Evolutionary conservation across 176 grass and related monocot genomes (phyloP).

Genomic region (Cymbopogon citratus): DNA sequence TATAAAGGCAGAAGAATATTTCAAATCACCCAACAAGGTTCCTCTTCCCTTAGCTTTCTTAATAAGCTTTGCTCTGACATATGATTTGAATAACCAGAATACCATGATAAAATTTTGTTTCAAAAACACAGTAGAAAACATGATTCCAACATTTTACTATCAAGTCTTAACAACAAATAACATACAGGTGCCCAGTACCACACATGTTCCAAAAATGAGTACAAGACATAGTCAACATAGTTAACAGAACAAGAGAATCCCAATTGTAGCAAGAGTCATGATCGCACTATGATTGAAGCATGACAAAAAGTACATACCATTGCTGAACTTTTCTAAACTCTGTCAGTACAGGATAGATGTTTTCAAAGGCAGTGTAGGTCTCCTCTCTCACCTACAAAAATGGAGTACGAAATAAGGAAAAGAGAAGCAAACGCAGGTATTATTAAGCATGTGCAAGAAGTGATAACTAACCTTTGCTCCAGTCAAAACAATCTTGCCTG

Average conservation of each 20-base stretch:
- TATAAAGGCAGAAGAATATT: not conserved
- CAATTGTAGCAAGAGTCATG: not conserved
- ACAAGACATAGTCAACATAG: not conserved
- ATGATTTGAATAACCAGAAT: not conserved
- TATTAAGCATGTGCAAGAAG: not conserved
- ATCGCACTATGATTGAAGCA: not conserved
- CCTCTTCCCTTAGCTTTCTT: not conserved
- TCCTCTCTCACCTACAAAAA: slow-evolving; percentile 82
- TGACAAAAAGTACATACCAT: slow-evolving; percentile 52
- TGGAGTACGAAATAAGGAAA: not conserved
- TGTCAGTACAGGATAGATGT: slow-evolving; percentile 85
- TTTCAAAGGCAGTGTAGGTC: slow-evolving; percentile 94
- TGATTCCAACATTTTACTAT: not conserved
- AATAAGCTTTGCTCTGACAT: not conserved
- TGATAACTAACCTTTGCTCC: slow-evolving; percentile 67
- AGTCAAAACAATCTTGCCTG: slow-evolving; percentile 95
- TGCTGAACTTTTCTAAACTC: slow-evolving; percentile 94
- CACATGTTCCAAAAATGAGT: not conserved
- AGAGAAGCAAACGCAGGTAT: not conserved
- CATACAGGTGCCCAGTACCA: not conserved
- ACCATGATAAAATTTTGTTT: not conserved
- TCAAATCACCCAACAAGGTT: not conserved
- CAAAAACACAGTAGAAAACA: not conserved
- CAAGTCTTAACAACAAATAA: not conserved
- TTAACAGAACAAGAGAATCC: slow-evolving; percentile 22